A percentile compares a stretch with the other conserved stretches of the same genome.
Conservation (phyloP, 1,284 basidiomycete species). For the Waitea zeae region DNA sequence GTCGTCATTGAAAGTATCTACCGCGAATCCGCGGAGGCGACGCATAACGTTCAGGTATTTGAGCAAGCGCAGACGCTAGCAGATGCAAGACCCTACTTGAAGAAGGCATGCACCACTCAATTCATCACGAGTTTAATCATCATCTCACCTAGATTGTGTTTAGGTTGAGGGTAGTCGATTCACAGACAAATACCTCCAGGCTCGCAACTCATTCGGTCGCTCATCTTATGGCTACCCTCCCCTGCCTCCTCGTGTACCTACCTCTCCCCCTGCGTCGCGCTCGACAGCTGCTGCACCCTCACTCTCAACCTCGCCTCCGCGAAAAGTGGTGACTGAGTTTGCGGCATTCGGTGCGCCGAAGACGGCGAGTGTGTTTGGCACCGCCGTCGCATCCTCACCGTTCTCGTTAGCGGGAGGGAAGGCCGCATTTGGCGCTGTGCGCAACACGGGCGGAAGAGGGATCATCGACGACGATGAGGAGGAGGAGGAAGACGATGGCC, state of each 20-base stretch:
- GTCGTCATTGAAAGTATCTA: conserved; percentile 96
- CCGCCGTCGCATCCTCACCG: conserved; percentile 58
- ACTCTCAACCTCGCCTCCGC: conserved; percentile 39
- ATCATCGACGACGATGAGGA: conserved; percentile 45
- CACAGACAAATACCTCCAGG: conserved; percentile 84
- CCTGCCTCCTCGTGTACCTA: conserved; percentile 25
- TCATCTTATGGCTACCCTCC: conserved; percentile 25
- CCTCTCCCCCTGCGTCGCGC: conserved; percentile 14
- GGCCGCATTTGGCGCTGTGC: conserved; percentile 63
- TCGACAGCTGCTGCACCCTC: conserved; percentile 18
- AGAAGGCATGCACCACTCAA: conserved; percentile 38
- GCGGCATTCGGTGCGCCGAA: conserved; percentile 75
- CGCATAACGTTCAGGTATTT: conserved; percentile 85
- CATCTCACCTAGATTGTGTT: conserved; percentile 5
- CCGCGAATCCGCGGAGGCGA: conserved; percentile 73
- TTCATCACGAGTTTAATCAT: conserved; percentile 3
- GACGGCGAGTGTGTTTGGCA: conserved; percentile 60
- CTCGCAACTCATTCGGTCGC: conserved; percentile 41
- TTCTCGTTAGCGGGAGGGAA: conserved; percentile 67
- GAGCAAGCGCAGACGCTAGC: conserved; percentile 54
- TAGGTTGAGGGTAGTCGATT: conserved; percentile 86
- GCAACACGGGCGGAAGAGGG: conserved; percentile 21
- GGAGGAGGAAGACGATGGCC: conserved; percentile 41
- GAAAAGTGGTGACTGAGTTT: conserved; percentile 80
- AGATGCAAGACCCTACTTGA: conserved; percentile 66